Percentiles rank a stretch among this genome's conserved stretches.
These are phyloP conservation scores for Trichoderma breve DNA, from an alignment of 2,329 filamentous ascomycete genomes.

Conservation along the genomic window DNA sequence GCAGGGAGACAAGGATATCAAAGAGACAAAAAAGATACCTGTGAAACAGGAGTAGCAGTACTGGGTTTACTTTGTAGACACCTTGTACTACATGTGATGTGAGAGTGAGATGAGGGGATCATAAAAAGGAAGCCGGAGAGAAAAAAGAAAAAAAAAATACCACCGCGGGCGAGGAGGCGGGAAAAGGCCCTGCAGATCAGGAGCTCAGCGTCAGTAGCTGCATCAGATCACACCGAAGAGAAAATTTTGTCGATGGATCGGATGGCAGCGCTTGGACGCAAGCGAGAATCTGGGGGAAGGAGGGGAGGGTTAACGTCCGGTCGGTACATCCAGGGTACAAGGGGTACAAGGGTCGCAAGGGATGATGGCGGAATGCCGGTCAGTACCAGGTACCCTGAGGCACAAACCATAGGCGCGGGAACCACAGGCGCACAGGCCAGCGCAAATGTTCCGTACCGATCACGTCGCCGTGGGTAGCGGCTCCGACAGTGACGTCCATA, in stretches of 20 bases:
- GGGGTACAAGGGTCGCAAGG: neutral
- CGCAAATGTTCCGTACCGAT: neutral
- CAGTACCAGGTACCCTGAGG: neutral
- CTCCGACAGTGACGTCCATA: neutral
- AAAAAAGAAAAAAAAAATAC: too few species aligned
- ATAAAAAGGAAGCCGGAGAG: neutral
- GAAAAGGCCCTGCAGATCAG: conserved; percentile 17
- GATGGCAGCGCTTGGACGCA: conserved; percentile 16
- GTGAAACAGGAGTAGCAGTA: neutral
- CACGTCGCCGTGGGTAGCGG: conserved; percentile 2
- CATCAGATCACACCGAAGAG: conserved; percentile 18
- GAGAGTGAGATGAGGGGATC: neutral
- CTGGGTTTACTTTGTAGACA: neutral
- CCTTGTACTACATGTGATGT: neutral
- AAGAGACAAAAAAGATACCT: neutral
- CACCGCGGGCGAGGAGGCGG: neutral
- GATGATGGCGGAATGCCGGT: neutral
- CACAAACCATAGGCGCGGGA: neutral
- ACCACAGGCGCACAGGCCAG: conserved; percentile 5
- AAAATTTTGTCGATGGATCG: conserved; percentile 16
- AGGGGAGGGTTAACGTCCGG: conserved; percentile 7
- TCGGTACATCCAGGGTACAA: conserved; percentile 7
- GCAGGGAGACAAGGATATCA: neutral
- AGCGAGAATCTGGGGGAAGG: conserved; percentile 21
- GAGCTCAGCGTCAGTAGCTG: conserved; percentile 12